Evolutionary conservation across 371 early-diverging fungal genomes (phyloP).

Genomic region (Mucor irregularis): DNA sequence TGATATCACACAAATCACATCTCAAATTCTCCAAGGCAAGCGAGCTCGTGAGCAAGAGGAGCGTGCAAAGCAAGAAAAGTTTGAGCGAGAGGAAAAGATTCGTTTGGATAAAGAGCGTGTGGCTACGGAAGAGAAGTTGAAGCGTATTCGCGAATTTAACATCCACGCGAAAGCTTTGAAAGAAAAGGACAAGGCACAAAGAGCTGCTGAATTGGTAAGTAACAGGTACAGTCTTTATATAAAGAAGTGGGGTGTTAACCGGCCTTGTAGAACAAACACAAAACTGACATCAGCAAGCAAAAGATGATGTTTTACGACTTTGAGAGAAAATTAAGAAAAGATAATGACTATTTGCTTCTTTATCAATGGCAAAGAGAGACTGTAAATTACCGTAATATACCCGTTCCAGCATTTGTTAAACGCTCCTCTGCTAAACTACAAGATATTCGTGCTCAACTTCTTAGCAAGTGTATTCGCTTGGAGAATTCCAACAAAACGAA

Average conservation of each 20-base stretch:
- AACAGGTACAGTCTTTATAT: not conserved
- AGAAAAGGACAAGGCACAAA: slow-evolving; percentile 6
- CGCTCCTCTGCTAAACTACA: slow-evolving; percentile 18
- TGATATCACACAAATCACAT: slow-evolving; percentile 29
- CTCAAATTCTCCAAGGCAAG: slow-evolving; percentile 32
- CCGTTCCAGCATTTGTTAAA: slow-evolving; percentile 35
- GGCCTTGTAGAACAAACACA: slow-evolving; percentile 8
- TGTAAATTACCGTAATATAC: slow-evolving; percentile 37
- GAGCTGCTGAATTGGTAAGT: slow-evolving; percentile 11
- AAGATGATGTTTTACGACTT: slow-evolving; percentile 29
- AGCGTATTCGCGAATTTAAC: slow-evolving; percentile 17
- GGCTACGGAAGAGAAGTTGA: slow-evolving; percentile 10
- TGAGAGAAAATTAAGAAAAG: slow-evolving; percentile 25
- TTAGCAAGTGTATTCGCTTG: slow-evolving; percentile 26
- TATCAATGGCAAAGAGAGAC: slow-evolving; percentile 35
- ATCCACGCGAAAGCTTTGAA: slow-evolving; percentile 6
- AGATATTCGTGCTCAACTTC: slow-evolving; percentile 19
- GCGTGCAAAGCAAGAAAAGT: slow-evolving; percentile 17
- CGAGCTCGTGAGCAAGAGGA: slow-evolving; percentile 37
- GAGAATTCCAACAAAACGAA: slow-evolving; percentile 16
- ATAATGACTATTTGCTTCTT: slow-evolving; percentile 34
- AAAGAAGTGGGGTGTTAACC: too few species aligned
- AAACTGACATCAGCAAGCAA: slow-evolving; percentile 39
- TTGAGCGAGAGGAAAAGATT: slow-evolving; percentile 14
- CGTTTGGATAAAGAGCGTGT: slow-evolving; percentile 19